Base-by-base conservation (phyloP, 2,329 filamentous ascomycete species). In the Diaporthe capsici region DNA sequence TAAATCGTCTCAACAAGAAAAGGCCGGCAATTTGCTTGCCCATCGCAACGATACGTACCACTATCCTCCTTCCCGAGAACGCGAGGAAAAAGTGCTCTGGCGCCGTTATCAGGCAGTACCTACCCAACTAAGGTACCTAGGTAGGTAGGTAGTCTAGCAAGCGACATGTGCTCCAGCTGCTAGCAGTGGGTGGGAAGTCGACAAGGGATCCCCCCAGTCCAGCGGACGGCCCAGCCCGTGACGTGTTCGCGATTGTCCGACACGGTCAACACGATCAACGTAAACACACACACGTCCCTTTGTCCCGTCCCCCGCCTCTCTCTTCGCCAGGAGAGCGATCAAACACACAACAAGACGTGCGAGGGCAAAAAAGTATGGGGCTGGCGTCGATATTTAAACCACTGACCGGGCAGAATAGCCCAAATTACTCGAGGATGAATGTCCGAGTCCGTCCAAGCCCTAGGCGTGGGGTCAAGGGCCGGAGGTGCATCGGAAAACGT, bases 211-310 rank as follows among this genome's bases (percentile, higher is more conserved):
- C 65, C 61, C 65, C 65, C 65, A 70, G 65, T 70, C 49, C 65
- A 70, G 65, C 31, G 31, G 65, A 70, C 65, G 65, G 65, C 65
- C 65, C 65, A 70, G 65, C 65, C 65, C 65, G 65, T 70, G 65
- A 70, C 65, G 65, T 70, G 65, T 70, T 70, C 65, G 65, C 65
- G 65, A 53, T n/a, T 55, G 49, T n/a, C 65, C 49, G 65, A 70
- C 65, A 70, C 65, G 49, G 65, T 53, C 65, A 42, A 70, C 49
- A 42, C 42, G 49, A n/a, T 55, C 31, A 47, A 53, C 31, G 44
- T 65, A 49, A 47, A 49, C 8, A 67, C 58, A 67, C 58, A 37
- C 20, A 51, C 44, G 44, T 13, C 10, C 31, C 63, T 47, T 49
- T 49, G 65, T n/a, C 61, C 44, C 44, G 61, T 20, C 47, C 22